Conservation (phyloP, 2,329 filamentous ascomycete species). For the Amesomyces nigricolor region DNA sequence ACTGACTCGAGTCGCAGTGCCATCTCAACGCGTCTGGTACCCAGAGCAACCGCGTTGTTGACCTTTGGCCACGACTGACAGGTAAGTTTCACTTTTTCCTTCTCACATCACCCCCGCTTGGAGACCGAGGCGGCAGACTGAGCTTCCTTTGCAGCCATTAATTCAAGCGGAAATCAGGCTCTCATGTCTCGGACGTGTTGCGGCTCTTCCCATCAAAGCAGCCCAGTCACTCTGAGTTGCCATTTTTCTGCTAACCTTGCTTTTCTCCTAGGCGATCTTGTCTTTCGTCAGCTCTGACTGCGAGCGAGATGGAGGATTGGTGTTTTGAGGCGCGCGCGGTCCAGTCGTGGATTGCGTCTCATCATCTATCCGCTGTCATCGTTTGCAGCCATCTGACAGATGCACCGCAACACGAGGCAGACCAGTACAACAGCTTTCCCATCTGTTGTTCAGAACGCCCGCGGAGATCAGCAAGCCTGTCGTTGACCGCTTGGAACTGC, state of each 20-base stretch:
- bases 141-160: too few relatives aligned
- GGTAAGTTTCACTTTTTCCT: neutral
- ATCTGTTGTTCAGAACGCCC: neutral
- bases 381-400: neutral
- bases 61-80: too few relatives aligned
- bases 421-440: neutral
- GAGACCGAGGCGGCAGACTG: too few relatives aligned
- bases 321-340: too few relatives aligned
- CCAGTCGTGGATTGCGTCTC: neutral
- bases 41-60: too few relatives aligned
- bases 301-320: neutral
- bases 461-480: neutral
- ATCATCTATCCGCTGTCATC: neutral
- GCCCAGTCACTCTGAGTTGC: neutral
- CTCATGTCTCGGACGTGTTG: too few relatives aligned
- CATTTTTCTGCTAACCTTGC: neutral
- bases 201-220: too few relatives aligned
- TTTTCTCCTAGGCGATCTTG: neutral
- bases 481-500: slow-evolving; percentile 5
- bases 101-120: neutral
- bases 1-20: too few relatives aligned
- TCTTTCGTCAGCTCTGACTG: neutral
- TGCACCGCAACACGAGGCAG: neutral
- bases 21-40: too few relatives aligned
- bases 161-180: too few relatives aligned